Base-by-base conservation (phyloP, 306 rosid species). In the Cucumis hystrix region DNA sequence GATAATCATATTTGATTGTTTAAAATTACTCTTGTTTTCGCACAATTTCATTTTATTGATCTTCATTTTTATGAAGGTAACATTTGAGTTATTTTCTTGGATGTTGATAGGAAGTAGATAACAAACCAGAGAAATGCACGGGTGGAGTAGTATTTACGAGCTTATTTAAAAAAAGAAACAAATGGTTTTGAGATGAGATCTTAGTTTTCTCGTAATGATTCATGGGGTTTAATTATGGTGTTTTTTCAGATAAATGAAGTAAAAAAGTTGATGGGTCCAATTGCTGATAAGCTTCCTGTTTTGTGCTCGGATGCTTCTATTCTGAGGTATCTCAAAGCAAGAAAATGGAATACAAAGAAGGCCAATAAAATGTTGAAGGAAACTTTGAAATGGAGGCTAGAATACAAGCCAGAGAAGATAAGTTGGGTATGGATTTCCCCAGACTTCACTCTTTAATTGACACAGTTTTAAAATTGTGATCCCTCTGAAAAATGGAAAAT, bases 331-430 rank as follows among this genome's bases (percentile, higher is more conserved):
- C 96, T 90, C 51, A 89, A 79, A 81, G 92, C 96, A 20, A 81
- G 90, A 21, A 90, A 79, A 82, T 88, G 93, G 87, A 86, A 84
- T 79, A 30, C 88, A 4, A 86, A 82, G 78, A 92, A 90, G 79
- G 86, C 96, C 49, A 83, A 79, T 13, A 91, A 84, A 83, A 92
- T 89, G 96, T 77, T 90, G 83, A 87, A 83, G 82, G 83, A 78
- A 18, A 77, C 87, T 77, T 72, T 92, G 39, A 90, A 87, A 85
- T 92, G 97, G 97, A 87, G 89, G 87, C 77, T 84, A 30, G 91
- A 88, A 37, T 90, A 71, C 87, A 87, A 82, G 88, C 98, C 98
- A 61, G 96, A 90, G 78, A 87, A 80, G 80, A 86, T 90, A 80
- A 79, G 8, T 80, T 89, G 92, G 96, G 96, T 92, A 81, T 45